A percentile compares a stretch with the other conserved stretches of the same genome.
Evolutionary conservation across 495 filamentous ascomycete genomes (phyloP).

Genomic region (Neurospora sp.): DNA sequence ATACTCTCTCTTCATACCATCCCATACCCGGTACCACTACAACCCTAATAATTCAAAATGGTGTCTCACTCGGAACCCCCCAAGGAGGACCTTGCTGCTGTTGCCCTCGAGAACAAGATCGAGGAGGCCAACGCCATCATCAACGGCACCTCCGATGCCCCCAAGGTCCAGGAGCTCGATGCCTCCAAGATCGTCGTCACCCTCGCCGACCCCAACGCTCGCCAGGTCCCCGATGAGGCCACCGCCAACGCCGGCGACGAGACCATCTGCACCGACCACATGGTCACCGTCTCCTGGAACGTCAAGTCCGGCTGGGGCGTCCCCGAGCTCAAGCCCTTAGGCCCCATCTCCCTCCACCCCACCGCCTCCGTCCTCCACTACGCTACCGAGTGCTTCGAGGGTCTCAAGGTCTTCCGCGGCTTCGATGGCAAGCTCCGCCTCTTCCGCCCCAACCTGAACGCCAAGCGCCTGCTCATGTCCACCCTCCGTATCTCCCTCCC

Average conservation of each 20-base stretch:
- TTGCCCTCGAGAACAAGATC: constrained; percentile 31
- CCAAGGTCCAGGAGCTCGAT: constrained; percentile 42
- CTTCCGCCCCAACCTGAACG: constrained; percentile 76
- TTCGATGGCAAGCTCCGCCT: constrained; percentile 72
- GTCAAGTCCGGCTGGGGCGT: constrained; percentile 57
- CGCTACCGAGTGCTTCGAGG: constrained; percentile 88
- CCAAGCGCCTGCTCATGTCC: constrained; percentile 60
- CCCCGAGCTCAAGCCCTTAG: constrained; percentile 70
- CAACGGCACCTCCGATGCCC: constrained; percentile 17
- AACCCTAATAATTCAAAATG: background rate
- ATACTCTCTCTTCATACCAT: constrained; percentile 3
- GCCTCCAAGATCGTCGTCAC: constrained; percentile 63
- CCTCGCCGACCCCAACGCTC: constrained; percentile 50
- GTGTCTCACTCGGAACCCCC: constrained; percentile 11
- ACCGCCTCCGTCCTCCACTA: constrained; percentile 83
- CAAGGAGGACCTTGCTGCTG: constrained; percentile 29
- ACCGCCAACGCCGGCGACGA: constrained; percentile 31
- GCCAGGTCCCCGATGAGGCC: constrained; percentile 54
- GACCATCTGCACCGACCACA: constrained; percentile 77
- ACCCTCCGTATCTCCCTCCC: constrained; percentile 69
- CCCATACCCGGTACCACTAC: background rate
- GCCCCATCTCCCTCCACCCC: constrained; percentile 71
- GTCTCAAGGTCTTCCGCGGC: constrained; percentile 79
- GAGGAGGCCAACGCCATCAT: constrained; percentile 19
- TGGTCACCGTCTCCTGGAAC: constrained; percentile 72